Base-by-base conservation (phyloP, 208 protist species). In the Borovskyia barvae region DNA sequence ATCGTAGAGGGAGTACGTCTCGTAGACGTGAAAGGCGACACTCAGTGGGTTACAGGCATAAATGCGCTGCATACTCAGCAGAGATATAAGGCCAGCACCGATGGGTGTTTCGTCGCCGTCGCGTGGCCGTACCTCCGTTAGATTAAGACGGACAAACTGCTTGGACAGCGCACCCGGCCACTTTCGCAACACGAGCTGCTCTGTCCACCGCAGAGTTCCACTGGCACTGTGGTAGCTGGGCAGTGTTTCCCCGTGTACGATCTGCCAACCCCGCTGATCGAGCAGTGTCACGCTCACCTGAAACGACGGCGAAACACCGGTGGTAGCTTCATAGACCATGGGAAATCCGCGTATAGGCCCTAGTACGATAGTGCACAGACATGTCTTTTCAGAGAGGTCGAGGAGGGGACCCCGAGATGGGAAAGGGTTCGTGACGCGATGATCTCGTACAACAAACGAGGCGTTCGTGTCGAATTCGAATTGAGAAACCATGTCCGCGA, bases 1-100 rank as follows among this genome's bases (percentile, higher is more conserved):
- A 47, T 95, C 88, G 72, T 95, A 95, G 54, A 91, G 58, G 20
- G 85, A 92, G 70, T 92, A 95, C 9, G 85, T 95, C 66, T 95
- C 88, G 62, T 95, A 95, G 5, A 95, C 88, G 72, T 90, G 85
- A 37, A 95, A 95, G 17, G 88, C 88, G 19, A 95, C 72, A 33
- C 80, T 82, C 48, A 92, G 68, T 14, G 81, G 73, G 43, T 77
- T 79, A 36, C 75, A 57, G 6, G 73, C 67, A 53, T 76, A 77
- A 37, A 75, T 86, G 35, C 77, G 78, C 39, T 87, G 66, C 52
- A 92, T 81, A 30, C 61, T 72, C 41, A 66, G 62, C 30, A 95
- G 69, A 11, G 88, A 95, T 30, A 95, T 87, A 42, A 95, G 75
- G 0, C 81, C 88, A 9, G 82, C 84, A 3, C 88, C 88, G 43